These are phyloP conservation scores for Cutaneotrichosporon mucoides DNA, from an alignment of 1,284 basidiomycete species.

Conservation along the genomic window DNA sequence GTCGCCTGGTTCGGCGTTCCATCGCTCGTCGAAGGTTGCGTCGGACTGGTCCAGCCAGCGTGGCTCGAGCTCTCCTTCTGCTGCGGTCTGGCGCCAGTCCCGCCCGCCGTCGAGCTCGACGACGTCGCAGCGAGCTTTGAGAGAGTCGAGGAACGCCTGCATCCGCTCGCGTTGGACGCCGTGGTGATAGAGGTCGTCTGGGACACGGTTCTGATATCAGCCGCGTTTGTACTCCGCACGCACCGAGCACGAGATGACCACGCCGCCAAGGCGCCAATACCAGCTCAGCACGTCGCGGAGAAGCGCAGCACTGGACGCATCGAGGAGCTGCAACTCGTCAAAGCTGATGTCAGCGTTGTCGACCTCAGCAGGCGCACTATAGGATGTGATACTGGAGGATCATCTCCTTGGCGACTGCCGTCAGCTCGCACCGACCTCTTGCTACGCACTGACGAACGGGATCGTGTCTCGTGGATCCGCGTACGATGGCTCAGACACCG, in stretches of 20 bases:
- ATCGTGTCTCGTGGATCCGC: constrained; percentile 45
- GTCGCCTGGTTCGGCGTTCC: constrained; percentile 26
- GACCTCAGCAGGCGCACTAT: constrained; percentile 48
- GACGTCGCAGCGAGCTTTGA: constrained; percentile 62
- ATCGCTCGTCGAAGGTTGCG: constrained; percentile 38
- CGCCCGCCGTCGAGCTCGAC: constrained; percentile 55
- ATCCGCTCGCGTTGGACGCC: constrained; percentile 64
- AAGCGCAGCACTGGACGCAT: constrained; percentile 63
- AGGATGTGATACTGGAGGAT: constrained; percentile 50
- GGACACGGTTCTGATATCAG: constrained; percentile 55
- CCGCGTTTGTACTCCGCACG: too few species aligned
- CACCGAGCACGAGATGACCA: constrained; percentile 56
- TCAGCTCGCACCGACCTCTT: constrained; percentile 21
- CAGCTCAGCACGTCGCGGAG: constrained; percentile 67
- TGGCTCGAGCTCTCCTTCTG: not conserved
- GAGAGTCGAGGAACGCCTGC: constrained; percentile 61
- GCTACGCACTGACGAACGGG: constrained; percentile 44
- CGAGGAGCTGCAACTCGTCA: constrained; percentile 68
- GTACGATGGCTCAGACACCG: constrained; percentile 10
- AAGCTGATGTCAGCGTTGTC: constrained; percentile 54
- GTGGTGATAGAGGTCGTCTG: constrained; percentile 65
- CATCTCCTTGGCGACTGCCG: constrained; percentile 48
- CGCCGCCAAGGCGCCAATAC: constrained; percentile 71
- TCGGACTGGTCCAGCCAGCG: constrained; percentile 31
- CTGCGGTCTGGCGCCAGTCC: constrained; percentile 47